phyloP scores from a whole-genome alignment of 805 yeast species.

The Cyberlindnera mississippiensis region DNA sequence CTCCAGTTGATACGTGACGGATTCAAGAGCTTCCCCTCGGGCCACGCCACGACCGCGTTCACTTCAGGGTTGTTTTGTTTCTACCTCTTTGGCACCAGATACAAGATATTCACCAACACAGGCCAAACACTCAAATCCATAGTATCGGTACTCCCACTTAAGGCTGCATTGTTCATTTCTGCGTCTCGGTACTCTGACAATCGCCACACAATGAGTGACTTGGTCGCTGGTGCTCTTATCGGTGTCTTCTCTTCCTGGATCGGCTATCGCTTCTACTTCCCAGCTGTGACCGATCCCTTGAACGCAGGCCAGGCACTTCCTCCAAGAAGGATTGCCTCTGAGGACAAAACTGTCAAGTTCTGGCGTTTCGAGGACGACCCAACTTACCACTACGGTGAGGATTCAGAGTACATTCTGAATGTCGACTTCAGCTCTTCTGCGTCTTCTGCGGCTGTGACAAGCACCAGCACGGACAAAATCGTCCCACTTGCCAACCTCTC shows the following conservation, averaged over 20 bases:
- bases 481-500: conserved; percentile 1
- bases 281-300: conserved; percentile 28
- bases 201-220: conserved; percentile 40
- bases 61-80: conserved; percentile 39
- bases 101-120: conserved; percentile 34
- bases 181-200: conserved; percentile 46
- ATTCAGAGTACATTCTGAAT: conserved; percentile 5
- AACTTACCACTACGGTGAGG: conserved; percentile 18
- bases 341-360: conserved; percentile 31
- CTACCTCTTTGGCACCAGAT: conserved; percentile 33
- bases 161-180: conserved; percentile 33
- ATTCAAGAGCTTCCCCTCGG: conserved; percentile 55
- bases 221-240: conserved; percentile 36
- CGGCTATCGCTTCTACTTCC: conserved; percentile 41
- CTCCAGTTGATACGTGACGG: conserved; percentile 41
- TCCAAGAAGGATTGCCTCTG: conserved; percentile 37
- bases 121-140: conserved; percentile 34
- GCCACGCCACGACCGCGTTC: conserved; percentile 50
- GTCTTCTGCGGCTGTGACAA: not conserved
- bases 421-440: not conserved
- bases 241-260: conserved; percentile 34
- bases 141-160: conserved; percentile 33
- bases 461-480: no score
- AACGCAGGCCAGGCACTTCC: conserved; percentile 39
- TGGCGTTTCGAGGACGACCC: conserved; percentile 35